Evolutionary conservation across 352 stramenopile species (phyloP).

Genomic region (Pythium aquatile): DNA sequence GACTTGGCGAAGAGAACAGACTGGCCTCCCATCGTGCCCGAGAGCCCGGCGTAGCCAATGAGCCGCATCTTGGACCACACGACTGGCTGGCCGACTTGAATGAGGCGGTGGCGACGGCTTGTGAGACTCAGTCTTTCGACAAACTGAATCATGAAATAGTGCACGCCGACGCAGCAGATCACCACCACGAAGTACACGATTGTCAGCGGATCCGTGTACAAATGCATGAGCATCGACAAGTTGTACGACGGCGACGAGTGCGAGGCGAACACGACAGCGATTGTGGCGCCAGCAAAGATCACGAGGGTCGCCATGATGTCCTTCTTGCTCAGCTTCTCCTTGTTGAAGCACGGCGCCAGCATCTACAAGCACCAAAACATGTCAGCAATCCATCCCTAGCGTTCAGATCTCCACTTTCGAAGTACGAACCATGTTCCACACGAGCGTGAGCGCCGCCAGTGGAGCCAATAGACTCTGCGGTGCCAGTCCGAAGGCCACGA

Average conservation of each 20-base stretch:
- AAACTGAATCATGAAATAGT: slow-evolving; percentile 67
- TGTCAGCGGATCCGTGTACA: slow-evolving; percentile 77
- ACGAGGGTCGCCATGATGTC: slow-evolving; percentile 80
- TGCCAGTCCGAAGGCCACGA: slow-evolving; percentile 89
- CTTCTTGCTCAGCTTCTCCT: slow-evolving; percentile 79
- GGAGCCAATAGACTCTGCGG: slow-evolving; percentile 87
- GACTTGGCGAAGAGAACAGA: slow-evolving; percentile 88
- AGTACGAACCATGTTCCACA: slow-evolving; percentile 87
- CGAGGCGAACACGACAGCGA: slow-evolving; percentile 80
- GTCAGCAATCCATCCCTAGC: not conserved
- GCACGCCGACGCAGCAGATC: slow-evolving; percentile 44
- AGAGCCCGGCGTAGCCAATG: slow-evolving; percentile 61
- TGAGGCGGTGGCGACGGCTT: slow-evolving; percentile 71
- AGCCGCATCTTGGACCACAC: slow-evolving; percentile 70
- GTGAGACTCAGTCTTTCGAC: slow-evolving; percentile 67
- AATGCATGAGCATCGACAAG: slow-evolving; percentile 67
- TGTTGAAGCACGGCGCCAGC: slow-evolving; percentile 84
- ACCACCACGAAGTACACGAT: slow-evolving; percentile 63
- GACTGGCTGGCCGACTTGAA: slow-evolving; percentile 59
- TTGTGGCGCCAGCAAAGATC: slow-evolving; percentile 80
- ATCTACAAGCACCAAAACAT: slow-evolving; percentile 35
- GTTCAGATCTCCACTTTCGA: not conserved
- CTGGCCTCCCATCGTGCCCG: slow-evolving; percentile 76
- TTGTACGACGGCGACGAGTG: slow-evolving; percentile 86
- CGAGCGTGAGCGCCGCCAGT: slow-evolving; percentile 86